phyloP scores from a whole-genome alignment of 163 green algal species.

The Scenedesmus sp. region DNA sequence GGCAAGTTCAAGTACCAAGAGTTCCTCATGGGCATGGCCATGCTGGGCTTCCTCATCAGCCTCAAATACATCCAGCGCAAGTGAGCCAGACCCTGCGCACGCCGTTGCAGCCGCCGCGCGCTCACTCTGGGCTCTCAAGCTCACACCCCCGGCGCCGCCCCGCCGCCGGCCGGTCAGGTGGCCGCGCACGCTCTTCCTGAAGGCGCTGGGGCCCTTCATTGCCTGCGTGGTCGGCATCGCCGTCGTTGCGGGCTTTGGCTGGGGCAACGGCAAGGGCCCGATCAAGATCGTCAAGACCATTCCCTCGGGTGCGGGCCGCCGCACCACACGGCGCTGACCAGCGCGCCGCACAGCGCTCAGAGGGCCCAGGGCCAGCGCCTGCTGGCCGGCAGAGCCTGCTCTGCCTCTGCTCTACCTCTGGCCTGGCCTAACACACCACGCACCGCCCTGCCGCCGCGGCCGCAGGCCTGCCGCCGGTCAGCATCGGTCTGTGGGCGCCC shows the following conservation, averaged over 20 bases:
- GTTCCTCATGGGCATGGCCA: slow-evolving; percentile 44
- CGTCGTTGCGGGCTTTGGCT: slow-evolving; percentile 14
- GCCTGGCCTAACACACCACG: no score
- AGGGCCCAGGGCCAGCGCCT: no score
- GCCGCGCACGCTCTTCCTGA: slow-evolving; percentile 53
- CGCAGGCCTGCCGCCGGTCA: slow-evolving; percentile 58
- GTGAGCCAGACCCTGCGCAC: background rate
- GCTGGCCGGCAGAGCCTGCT: no score
- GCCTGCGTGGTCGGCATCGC: slow-evolving; percentile 64
- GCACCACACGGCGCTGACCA: background rate
- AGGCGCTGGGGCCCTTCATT: slow-evolving; percentile 69
- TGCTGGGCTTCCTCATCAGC: slow-evolving; percentile 40
- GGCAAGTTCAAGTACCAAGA: slow-evolving; percentile 22
- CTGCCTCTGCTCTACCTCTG: no score
- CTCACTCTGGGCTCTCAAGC: no score
- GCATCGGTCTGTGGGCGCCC: slow-evolving; percentile 64
- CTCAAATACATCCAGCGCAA: slow-evolving; percentile 29
- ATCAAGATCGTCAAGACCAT: slow-evolving; percentile 55
- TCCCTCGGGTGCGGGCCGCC: slow-evolving; percentile 9
- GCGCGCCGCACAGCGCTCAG: no score
- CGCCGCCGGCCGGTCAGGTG: background rate
- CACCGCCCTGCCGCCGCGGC: background rate
- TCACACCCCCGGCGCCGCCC: no score
- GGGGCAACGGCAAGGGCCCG: slow-evolving; percentile 50
- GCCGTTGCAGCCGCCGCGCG: background rate